phyloP scores from a whole-genome alignment of 2,329 filamentous ascomycete genomes.

The Hypoxylon sp. region DNA sequence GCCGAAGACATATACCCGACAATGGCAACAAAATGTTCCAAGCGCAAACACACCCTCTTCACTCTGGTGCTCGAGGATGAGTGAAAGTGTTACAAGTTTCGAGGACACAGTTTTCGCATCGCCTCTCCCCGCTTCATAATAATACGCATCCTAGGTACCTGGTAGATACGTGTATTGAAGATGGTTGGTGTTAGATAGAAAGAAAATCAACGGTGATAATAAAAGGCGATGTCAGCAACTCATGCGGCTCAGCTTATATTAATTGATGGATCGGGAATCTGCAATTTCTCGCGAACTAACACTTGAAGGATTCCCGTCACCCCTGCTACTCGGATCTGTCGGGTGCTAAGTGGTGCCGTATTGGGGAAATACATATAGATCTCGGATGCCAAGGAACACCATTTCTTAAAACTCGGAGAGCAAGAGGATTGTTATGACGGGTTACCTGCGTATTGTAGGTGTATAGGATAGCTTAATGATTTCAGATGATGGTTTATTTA shows the following conservation, averaged over 20 bases:
- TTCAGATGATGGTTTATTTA: not conserved
- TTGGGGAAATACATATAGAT: not conserved
- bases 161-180: not conserved
- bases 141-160: too few species aligned
- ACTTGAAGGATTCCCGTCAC: not conserved
- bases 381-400: not conserved
- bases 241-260: slow-evolving; percentile 4
- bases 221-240: not conserved
- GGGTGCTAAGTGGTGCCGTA: not conserved
- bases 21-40: too few species aligned
- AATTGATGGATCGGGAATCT: not conserved
- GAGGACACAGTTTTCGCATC: too few species aligned
- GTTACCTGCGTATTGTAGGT: not conserved
- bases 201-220: not conserved
- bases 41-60: too few species aligned
- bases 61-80: too few species aligned
- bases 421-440: not conserved
- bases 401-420: not conserved
- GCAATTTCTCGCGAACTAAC: not conserved
- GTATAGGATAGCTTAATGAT: not conserved
- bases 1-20: too few species aligned
- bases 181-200: not conserved
- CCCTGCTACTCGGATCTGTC: slow-evolving; percentile 2
- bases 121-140: too few species aligned
- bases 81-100: too few species aligned